These are phyloP conservation scores for Raddia guianensis DNA, from an alignment of 176 grass and related monocot species.

Conservation along the genomic window DNA sequence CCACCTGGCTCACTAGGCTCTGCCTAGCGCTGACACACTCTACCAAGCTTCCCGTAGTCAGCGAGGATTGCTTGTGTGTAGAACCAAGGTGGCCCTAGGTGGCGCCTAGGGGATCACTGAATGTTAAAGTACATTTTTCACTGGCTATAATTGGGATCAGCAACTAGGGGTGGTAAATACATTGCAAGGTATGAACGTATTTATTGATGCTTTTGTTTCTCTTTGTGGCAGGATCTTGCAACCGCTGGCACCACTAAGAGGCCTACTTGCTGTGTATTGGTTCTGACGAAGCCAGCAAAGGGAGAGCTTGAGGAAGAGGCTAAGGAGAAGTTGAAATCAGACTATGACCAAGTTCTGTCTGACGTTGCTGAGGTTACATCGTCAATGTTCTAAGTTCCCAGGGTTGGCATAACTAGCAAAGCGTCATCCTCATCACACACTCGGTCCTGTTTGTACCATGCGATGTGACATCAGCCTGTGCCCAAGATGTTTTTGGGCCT, in stretches of 20 bases:
- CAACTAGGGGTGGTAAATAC: not conserved
- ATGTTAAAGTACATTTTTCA: not conserved
- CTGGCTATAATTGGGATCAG: not conserved
- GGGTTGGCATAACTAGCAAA: not conserved
- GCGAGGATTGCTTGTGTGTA: no score
- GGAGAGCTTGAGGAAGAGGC: constrained; percentile 60
- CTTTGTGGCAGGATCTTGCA: constrained; percentile 57
- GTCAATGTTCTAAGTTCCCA: constrained; percentile 56
- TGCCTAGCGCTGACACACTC: no score
- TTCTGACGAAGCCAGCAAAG: constrained; percentile 67
- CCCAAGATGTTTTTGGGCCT: not conserved
- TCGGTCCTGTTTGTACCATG: not conserved
- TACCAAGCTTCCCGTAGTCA: no score
- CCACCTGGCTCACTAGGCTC: no score
- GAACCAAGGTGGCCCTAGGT: no score
- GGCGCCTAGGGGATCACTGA: not conserved
- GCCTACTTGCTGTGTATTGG: constrained; percentile 78
- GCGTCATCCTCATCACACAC: not conserved
- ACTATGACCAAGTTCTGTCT: constrained; percentile 64
- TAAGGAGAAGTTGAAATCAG: constrained; percentile 69
- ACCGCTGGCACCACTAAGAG: constrained; percentile 84
- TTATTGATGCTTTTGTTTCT: not conserved
- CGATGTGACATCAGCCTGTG: not conserved
- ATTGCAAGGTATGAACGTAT: not conserved
- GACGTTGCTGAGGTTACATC: constrained; percentile 63